A percentile compares a stretch with the other conserved stretches of the same genome.
phyloP scores from a whole-genome alignment of 2,329 filamentous ascomycete genomes.

The Lithohypha guttulata region DNA sequence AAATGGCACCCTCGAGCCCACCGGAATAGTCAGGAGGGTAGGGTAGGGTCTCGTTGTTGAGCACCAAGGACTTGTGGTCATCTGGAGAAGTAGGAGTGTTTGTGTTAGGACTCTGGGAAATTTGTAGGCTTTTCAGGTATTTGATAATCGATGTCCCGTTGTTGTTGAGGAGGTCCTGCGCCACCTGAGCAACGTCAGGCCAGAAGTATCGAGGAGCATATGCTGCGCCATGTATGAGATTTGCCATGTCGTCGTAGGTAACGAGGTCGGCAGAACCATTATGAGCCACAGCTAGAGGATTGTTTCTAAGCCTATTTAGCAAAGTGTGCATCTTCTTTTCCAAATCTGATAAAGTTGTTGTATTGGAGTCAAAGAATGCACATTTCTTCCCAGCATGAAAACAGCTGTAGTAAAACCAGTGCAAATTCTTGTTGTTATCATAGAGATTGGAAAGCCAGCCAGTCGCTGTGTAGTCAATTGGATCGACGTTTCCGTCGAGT shows the following conservation, averaged over 20 bases:
- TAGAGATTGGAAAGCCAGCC: constrained; percentile 40
- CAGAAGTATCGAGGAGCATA: constrained; percentile 16
- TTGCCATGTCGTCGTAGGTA: constrained; percentile 40
- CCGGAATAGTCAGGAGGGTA: constrained; percentile 13
- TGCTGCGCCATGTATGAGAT: constrained; percentile 26
- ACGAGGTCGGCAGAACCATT: constrained; percentile 32
- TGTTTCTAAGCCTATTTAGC: constrained; percentile 12
- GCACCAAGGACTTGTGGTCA: not conserved
- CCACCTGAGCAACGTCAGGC: constrained; percentile 31
- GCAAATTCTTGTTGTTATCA: constrained; percentile 46
- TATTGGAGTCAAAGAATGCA: constrained; percentile 27
- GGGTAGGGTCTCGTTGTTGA: constrained; percentile 3
- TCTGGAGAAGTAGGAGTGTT: constrained; percentile 19
- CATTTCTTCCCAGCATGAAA: constrained; percentile 40
- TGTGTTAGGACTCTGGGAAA: constrained; percentile 27
- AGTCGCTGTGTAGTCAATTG: constrained; percentile 38
- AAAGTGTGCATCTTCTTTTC: constrained; percentile 13
- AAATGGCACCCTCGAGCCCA: constrained; percentile 14
- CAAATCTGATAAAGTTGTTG: constrained; percentile 11
- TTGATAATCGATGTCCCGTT: constrained; percentile 23
- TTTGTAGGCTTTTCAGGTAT: constrained; percentile 35
- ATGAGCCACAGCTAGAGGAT: constrained; percentile 26
- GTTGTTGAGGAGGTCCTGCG: constrained; percentile 27
- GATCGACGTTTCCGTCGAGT: constrained; percentile 33
- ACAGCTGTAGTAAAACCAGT: constrained; percentile 45